Conservation (phyloP, 805 yeast species). For the Hanseniaspora hatyaiensis region DNA sequence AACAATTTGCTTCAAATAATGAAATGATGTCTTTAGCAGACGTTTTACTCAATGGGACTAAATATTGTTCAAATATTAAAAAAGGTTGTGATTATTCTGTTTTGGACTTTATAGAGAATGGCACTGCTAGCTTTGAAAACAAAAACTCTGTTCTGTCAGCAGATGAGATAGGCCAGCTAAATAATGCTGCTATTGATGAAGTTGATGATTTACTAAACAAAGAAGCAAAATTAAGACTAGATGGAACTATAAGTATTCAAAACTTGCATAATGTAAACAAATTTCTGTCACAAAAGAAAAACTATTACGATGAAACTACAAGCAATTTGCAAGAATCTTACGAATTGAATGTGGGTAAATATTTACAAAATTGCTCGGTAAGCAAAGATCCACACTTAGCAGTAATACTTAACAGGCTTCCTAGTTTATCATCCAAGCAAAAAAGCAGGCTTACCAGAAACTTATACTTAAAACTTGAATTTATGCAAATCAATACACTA, state of each 20-base stretch:
- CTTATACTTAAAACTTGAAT: conserved; percentile 11
- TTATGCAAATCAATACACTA: conserved; percentile 5
- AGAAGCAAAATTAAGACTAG: conserved; percentile 2
- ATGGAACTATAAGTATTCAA: conserved; percentile 9
- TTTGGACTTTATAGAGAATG: not conserved
- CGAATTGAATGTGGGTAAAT: not conserved
- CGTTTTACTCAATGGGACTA: not conserved
- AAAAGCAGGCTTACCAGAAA: conserved; percentile 6
- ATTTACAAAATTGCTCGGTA: not conserved
- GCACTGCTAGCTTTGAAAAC: no score
- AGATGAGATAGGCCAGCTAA: no score
- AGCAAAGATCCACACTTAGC: not conserved
- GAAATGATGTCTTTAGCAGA: conserved; percentile 7
- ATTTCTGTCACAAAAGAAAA: not conserved
- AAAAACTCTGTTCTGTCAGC: no score
- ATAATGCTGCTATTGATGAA: no score
- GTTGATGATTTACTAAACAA: not conserved
- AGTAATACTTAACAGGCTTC: not conserved
- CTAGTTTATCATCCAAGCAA: not conserved
- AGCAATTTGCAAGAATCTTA: not conserved
- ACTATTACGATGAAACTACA: conserved; percentile 4
- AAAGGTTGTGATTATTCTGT: conserved; percentile 7
- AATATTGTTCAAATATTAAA: conserved; percentile 1
- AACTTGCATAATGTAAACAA: not conserved
- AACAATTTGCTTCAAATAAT: not conserved